Base-by-base conservation (phyloP, 2,329 filamentous ascomycete genomes). In the Sclerotinia sclerotiorum region DNA sequence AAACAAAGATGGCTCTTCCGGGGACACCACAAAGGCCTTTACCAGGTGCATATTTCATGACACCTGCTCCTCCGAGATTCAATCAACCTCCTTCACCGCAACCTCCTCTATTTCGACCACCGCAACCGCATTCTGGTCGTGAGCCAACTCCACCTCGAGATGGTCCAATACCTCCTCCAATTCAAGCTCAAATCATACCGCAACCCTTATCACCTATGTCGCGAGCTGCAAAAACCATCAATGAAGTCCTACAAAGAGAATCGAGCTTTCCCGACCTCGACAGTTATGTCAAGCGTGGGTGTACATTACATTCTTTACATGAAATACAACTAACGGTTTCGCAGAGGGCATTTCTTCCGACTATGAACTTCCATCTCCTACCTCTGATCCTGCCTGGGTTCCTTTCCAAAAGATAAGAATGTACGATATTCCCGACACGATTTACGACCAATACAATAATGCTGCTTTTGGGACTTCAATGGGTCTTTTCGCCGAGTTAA, bases 401-500 rank as follows among this genome's bases (percentile, higher is more conserved):
- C 95, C 95, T 0, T 99, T 97, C 78, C 91, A 97, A 77, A 92
- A 91, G 79, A 87, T 90, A 39, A 90, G 91, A 74, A 91, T 90
- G 80, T 94, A 97, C 80, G 89, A 91, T 74, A 94, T 99, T 65
- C 95, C 95, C 61, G 93, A 97, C 73, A 87, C 88, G 75, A 91
- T 99, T 65, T 94, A 98, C 76, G 91, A 96, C 74, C 93, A 97
- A 77, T 94, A 96, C 79, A 96, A 99, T 74, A 84, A 87, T 64
- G 91, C 92, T 69, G 89, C 97, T 77, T 88, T 97, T 32, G 90
- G 90, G 69, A 97, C 94, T n/a, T 87, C 88, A 76, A 97, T 99
- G 91, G 96, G 96, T 13, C 83, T 99, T 46, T 98, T 99, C 79
- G 92, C 95, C 24, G 92, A 96, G 79, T 85, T 99, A 76, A 94